Evolutionary conservation across 768 basidiomycete genomes (phyloP).

Genomic region (Tulasnella sp.): DNA sequence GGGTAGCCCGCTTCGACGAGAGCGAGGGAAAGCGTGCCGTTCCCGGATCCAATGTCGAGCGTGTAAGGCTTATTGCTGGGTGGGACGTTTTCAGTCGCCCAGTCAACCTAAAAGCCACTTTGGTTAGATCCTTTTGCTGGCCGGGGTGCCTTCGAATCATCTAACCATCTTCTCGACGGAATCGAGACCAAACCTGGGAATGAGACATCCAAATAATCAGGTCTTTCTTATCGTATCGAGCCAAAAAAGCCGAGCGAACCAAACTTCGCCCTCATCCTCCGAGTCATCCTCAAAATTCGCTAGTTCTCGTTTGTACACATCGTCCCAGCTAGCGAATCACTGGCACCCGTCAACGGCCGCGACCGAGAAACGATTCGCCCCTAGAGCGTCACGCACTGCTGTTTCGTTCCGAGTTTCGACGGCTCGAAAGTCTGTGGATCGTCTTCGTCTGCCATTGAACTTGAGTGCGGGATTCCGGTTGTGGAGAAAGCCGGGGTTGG

Average conservation of each 20-base stretch:
- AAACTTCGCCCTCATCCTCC: conserved; percentile 81
- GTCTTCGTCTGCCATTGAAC: neutral
- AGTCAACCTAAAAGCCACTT: conserved; percentile 41
- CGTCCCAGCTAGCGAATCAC: conserved; percentile 60
- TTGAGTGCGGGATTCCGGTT: neutral
- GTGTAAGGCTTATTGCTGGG: conserved; percentile 48
- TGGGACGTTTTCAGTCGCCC: conserved; percentile 58
- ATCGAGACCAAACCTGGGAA: conserved; percentile 71
- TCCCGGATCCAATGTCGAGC: conserved; percentile 73
- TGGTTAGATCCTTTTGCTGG: neutral
- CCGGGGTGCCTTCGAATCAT: neutral
- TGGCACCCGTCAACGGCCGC: neutral
- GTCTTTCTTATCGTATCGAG: neutral
- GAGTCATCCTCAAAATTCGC: conserved; percentile 63
- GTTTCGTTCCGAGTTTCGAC: conserved; percentile 74
- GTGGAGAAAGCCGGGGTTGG: neutral
- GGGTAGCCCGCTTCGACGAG: conserved; percentile 63
- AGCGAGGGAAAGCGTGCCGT: conserved; percentile 70
- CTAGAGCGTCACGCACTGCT: conserved; percentile 53
- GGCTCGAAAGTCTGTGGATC: conserved; percentile 45
- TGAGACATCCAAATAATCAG: neutral
- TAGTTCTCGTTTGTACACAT: conserved; percentile 67
- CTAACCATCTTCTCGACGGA: conserved; percentile 67
- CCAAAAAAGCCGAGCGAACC: conserved; percentile 40
- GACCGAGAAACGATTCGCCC: neutral